Conservation (phyloP, 345 rosid species). For the Aquilaria yunnanensis region DNA sequence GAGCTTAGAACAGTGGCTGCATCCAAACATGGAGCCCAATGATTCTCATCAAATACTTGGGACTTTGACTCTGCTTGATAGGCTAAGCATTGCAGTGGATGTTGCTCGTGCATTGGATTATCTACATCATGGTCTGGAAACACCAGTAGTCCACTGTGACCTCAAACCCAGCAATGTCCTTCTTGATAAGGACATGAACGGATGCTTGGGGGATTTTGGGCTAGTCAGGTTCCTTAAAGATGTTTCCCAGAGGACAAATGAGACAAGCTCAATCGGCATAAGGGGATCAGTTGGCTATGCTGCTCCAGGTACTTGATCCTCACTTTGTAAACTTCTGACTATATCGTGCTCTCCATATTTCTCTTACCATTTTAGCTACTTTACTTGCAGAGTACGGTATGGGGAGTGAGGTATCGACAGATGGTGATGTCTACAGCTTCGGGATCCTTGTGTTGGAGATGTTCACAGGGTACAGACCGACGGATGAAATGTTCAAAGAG, state of each 20-base stretch:
- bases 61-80: neutral
- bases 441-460: slow-evolving; percentile 28
- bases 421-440: slow-evolving; percentile 27
- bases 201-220: slow-evolving; percentile 9
- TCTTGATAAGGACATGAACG: slow-evolving; percentile 10
- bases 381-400: slow-evolving; percentile 26
- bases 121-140: slow-evolving; percentile 15
- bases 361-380: neutral
- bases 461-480: slow-evolving; percentile 25
- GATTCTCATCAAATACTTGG: too few species aligned
- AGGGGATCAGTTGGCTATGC: slow-evolving; percentile 21
- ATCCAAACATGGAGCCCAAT: neutral
- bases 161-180: slow-evolving; percentile 15
- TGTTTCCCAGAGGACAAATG: neutral
- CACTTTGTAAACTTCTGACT: neutral
- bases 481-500: slow-evolving; percentile 18
- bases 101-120: slow-evolving; percentile 17
- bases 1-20: slow-evolving; percentile 18
- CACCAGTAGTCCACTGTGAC: slow-evolving; percentile 21
- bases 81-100: neutral
- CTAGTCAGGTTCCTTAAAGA: neutral
- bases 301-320: slow-evolving; percentile 20
- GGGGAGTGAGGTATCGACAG: slow-evolving; percentile 20
- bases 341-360: neutral
- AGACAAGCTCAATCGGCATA: slow-evolving; percentile 9